A percentile compares a stretch with the other conserved stretches of the same genome.
These are phyloP conservation scores for Aspergillus hiratsukae DNA, from an alignment of 2,329 filamentous ascomycete genomes.

Conservation along the genomic window DNA sequence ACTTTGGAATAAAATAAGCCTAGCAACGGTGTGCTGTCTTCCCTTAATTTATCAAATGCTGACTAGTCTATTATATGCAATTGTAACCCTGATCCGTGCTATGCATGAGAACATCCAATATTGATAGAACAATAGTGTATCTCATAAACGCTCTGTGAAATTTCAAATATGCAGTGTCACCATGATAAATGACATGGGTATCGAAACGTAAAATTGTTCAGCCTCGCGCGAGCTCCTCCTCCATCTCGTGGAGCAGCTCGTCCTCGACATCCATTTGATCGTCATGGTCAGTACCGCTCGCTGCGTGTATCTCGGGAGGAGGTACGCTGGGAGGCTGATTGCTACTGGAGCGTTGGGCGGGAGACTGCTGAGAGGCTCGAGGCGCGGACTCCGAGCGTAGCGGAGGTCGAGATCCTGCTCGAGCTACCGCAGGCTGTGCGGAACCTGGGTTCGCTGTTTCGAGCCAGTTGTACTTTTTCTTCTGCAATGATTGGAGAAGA, in stretches of 20 bases:
- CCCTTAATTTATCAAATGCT: neutral
- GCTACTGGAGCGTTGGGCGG: neutral
- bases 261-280: constrained; percentile 13
- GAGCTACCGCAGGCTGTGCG: neutral
- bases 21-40: neutral
- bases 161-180: neutral
- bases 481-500: constrained; percentile 23
- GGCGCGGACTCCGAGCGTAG: neutral
- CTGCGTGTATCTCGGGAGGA: neutral
- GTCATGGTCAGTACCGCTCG: neutral
- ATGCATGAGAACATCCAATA: neutral
- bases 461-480: constrained; percentile 31
- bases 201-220: constrained; percentile 3
- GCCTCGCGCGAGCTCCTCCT: constrained; percentile 20
- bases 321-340: neutral
- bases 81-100: neutral
- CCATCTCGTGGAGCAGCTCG: constrained; percentile 22
- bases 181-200: constrained; percentile 1
- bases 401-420: neutral
- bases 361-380: neutral
- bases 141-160: neutral
- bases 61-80: neutral
- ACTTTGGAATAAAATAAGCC: neutral
- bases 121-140: neutral
- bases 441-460: constrained; percentile 6